Conservation (phyloP, 352 stramenopile genomes). For the Globisporangium spiculum region DNA sequence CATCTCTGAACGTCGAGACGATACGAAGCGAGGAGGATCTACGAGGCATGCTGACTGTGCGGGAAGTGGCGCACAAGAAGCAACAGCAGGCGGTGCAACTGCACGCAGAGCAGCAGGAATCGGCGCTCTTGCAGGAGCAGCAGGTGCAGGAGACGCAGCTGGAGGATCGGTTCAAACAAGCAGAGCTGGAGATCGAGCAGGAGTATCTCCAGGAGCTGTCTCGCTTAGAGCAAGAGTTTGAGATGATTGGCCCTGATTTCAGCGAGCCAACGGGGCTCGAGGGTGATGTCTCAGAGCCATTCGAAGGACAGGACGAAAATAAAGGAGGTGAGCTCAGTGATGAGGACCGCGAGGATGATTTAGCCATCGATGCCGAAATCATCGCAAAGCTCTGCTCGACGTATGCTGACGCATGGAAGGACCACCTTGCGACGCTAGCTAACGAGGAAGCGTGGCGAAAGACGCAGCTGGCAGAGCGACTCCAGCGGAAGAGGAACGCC, state of each 20-base stretch:
- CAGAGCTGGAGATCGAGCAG: slow-evolving; percentile 48
- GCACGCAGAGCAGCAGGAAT: slow-evolving; percentile 27
- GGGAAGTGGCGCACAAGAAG: slow-evolving; percentile 25
- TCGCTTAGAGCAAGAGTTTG: slow-evolving; percentile 52
- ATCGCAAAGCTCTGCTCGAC: slow-evolving; percentile 33
- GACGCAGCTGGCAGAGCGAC: slow-evolving; percentile 24
- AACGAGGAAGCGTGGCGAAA: slow-evolving; percentile 34
- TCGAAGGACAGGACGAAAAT: not conserved
- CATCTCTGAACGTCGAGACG: slow-evolving; percentile 42
- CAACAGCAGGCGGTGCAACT: slow-evolving; percentile 20
- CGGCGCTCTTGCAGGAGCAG: slow-evolving; percentile 19
- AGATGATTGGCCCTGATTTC: slow-evolving; percentile 25
- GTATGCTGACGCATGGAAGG: slow-evolving; percentile 31
- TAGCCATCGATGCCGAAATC: slow-evolving; percentile 30
- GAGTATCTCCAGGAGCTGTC: slow-evolving; percentile 53
- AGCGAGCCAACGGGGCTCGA: slow-evolving; percentile 15
- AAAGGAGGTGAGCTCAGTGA: not conserved
- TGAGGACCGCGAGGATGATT: slow-evolving; percentile 6
- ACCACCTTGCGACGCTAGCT: slow-evolving; percentile 22
- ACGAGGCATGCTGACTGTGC: slow-evolving; percentile 30
- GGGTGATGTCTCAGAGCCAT: slow-evolving; percentile 11
- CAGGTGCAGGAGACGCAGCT: slow-evolving; percentile 31
- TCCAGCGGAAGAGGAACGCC: slow-evolving; percentile 21
- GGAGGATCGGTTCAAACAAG: slow-evolving; percentile 39
- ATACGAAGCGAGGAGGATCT: slow-evolving; percentile 44